Evolutionary conservation across 1,139 yeast genomes (phyloP).

Genomic region (Lodderomyces oxycetoniae): DNA sequence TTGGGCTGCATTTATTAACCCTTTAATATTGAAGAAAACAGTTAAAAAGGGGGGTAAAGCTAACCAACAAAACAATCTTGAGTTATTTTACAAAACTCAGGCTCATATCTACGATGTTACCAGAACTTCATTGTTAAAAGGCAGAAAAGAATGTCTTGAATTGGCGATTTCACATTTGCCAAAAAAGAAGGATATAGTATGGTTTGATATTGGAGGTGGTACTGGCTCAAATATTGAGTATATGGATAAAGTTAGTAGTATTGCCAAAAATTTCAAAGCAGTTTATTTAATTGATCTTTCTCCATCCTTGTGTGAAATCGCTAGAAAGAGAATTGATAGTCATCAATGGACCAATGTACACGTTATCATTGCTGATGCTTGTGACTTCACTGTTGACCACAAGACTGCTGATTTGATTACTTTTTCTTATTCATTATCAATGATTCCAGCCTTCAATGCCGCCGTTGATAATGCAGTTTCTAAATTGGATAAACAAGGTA

Average conservation of each 20-base stretch:
- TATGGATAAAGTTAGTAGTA: constrained; percentile 56
- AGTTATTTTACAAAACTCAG: constrained; percentile 68
- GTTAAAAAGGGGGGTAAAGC: constrained; percentile 17
- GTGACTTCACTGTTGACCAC: constrained; percentile 53
- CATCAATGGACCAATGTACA: constrained; percentile 60
- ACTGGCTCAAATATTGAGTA: constrained; percentile 78
- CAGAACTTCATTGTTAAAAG: constrained; percentile 59
- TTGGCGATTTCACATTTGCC: constrained; percentile 55
- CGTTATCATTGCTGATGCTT: constrained; percentile 71
- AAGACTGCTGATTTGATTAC: constrained; percentile 58
- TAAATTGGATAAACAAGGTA: constrained; percentile 52
- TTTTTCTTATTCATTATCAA: constrained; percentile 72
- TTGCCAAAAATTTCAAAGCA: constrained; percentile 52
- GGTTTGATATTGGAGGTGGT: constrained; percentile 87
- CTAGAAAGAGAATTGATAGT: constrained; percentile 50
- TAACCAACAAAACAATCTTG: constrained; percentile 56
- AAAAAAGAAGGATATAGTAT: constrained; percentile 46
- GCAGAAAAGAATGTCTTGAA: constrained; percentile 61
- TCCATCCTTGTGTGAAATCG: constrained; percentile 71
- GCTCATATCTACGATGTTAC: constrained; percentile 73
- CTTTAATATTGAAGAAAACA: constrained; percentile 40
- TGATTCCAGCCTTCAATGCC: constrained; percentile 80
- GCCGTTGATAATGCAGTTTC: constrained; percentile 66
- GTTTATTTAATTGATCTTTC: constrained; percentile 72
- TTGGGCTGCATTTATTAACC: constrained; percentile 66